Base-by-base conservation (phyloP, 2,329 filamentous ascomycete genomes). In the Hirsutella thompsonii region DNA sequence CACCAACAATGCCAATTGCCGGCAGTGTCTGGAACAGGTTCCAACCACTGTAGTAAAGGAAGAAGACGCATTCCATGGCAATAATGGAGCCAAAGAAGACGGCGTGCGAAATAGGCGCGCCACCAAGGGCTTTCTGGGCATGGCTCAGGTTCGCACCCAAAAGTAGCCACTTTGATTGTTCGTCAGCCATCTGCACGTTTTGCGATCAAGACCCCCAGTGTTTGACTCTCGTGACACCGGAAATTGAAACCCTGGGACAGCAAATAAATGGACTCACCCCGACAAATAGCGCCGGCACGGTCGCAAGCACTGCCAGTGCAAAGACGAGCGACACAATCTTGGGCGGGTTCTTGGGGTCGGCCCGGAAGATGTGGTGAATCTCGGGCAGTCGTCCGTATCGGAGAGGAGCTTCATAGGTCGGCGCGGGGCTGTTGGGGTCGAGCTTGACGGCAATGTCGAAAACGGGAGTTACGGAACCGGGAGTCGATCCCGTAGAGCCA, bases 41-140 rank as follows among this genome's bases (percentile, higher is more conserved):
- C 89, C 90, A 95, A 55, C 67, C 77, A 40, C 76, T 82, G 65
- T 96, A 96, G 72, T 98, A 98, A 49, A 94, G 66, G 68, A 92
- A 90, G 66, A 98, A 95, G 42, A 94, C 79, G 14, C 76, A 83
- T 62, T 98, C 92, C 69, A 98, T 84, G 19, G 80, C 79, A 32
- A 94, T 46, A 42, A 98, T 78, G 5, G 88, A 94, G 39, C 83
- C 84, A 51, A 93, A 83, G 69, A 96, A 98, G 28, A 88, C 61
- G 23, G 69, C 68, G 58, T 98, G 90, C 5, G 90, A 81, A 35
- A 94, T 52, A 2, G 92, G 90, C 1, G 87, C 84, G 19, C 74
- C 69, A 43, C 76, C 68, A 39, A 95, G 63, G 8, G 92, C 90
- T 57, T 83, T 82, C 40, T 75, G 61, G 1, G 92, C 63, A 57